These are phyloP conservation scores for Penicillium goetzii DNA, from an alignment of 495 filamentous ascomycete genomes.

Conservation along the genomic window DNA sequence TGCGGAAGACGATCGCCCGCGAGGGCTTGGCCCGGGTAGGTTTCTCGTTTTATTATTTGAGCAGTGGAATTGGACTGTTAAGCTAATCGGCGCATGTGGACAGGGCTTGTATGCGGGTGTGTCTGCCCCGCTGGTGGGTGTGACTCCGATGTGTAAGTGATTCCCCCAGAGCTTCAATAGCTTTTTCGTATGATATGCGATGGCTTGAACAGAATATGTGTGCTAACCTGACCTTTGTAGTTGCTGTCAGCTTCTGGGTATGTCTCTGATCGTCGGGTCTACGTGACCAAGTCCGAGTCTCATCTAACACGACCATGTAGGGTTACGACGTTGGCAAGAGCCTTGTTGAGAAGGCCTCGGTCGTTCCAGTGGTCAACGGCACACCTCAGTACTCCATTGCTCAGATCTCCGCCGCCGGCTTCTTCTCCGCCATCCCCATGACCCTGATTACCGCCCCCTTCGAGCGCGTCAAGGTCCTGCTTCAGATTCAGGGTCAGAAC, in stretches of 20 bases:
- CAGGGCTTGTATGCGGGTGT: slow-evolving; percentile 96
- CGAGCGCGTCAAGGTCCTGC: slow-evolving; percentile 96
- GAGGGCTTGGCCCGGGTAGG: slow-evolving; percentile 75
- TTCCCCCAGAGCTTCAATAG: slow-evolving; percentile 5
- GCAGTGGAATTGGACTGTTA: not conserved
- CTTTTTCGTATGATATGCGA: not conserved
- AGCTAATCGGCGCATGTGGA: slow-evolving; percentile 12
- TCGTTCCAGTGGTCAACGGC: slow-evolving; percentile 62
- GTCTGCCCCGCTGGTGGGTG: slow-evolving; percentile 88
- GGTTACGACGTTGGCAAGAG: slow-evolving; percentile 95
- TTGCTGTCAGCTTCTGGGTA: slow-evolving; percentile 95
- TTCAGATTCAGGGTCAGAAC: slow-evolving; percentile 97
- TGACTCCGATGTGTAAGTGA: slow-evolving; percentile 96
- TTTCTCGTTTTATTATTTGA: not conserved
- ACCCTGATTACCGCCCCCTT: slow-evolving; percentile 97
- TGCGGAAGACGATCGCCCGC: slow-evolving; percentile 80
- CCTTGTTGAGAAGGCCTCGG: slow-evolving; percentile 71
- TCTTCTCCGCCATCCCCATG: slow-evolving; percentile 98
- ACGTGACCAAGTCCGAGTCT: not conserved
- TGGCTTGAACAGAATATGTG: not conserved
- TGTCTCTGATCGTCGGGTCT: slow-evolving; percentile 13
- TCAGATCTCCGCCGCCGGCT: slow-evolving; percentile 89
- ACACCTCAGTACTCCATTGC: slow-evolving; percentile 71
- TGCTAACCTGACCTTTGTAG: slow-evolving; percentile 46
- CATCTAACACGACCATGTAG: slow-evolving; percentile 41